Percentiles rank a stretch among this genome's conserved stretches.
Conservation (phyloP, 2,329 filamentous ascomycete species). For the Sporothrix pseudoabietina region DNA sequence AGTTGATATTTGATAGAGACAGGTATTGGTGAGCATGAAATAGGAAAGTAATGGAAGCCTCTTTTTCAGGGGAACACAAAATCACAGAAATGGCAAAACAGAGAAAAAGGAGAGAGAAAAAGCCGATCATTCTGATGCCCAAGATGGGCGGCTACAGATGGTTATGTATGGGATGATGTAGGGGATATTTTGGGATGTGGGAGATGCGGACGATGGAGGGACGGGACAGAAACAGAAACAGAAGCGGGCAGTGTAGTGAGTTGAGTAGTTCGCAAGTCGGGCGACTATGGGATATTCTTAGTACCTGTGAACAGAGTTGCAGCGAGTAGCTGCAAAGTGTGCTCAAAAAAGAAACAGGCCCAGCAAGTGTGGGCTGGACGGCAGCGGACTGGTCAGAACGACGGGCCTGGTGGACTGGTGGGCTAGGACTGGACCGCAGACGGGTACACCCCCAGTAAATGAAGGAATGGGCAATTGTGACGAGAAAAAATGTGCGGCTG, state of each 20-base stretch:
- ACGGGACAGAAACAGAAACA: neutral
- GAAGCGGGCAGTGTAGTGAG: slow-evolving; percentile 1
- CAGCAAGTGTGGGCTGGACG: neutral
- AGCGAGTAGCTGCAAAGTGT: neutral
- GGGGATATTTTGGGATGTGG: slow-evolving; percentile 33
- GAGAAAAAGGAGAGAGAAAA: slow-evolving; percentile 43
- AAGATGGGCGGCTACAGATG: slow-evolving; percentile 49
- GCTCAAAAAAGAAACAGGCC: slow-evolving; percentile 8
- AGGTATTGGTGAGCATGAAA: neutral
- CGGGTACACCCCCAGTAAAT: neutral
- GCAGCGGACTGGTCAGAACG: neutral
- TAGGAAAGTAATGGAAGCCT: neutral
- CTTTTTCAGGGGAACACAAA: slow-evolving; percentile 20
- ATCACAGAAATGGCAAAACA: slow-evolving; percentile 45
- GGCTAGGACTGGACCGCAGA: neutral
- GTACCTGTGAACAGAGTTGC: slow-evolving; percentile 18
- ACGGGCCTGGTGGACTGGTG: neutral
- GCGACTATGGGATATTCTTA: slow-evolving; percentile 3
- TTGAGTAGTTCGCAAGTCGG: neutral
- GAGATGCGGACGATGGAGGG: neutral
- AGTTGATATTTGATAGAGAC: slow-evolving; percentile 18
- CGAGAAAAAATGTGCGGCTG: neutral
- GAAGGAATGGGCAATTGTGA: slow-evolving; percentile 2
- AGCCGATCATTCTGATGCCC: slow-evolving; percentile 41
- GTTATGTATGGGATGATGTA: slow-evolving; percentile 57